A percentile compares a stretch with the other conserved stretches of the same genome.
Conservation (phyloP, 305 asterid genomes). For the Andrographis paniculata region DNA sequence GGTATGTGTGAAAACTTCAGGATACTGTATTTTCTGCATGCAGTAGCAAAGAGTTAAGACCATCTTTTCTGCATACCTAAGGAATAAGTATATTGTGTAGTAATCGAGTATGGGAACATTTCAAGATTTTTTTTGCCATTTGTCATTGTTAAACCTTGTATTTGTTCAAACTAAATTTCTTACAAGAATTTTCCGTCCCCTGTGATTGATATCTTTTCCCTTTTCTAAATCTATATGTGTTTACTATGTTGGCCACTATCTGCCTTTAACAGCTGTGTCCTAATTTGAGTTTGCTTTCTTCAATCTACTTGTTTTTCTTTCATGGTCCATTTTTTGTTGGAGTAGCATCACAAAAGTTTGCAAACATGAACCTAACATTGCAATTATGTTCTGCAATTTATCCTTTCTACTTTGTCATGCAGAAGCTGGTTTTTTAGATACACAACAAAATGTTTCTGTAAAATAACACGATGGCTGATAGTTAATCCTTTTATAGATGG, state of each 20-base stretch:
- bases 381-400: neutral
- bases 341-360: neutral
- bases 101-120: neutral
- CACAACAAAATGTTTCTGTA: neutral
- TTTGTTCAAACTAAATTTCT: neutral
- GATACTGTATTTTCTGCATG: slow-evolving; percentile 25
- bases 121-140: neutral
- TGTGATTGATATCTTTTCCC: neutral
- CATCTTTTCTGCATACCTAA: too few relatives aligned
- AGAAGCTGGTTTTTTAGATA: neutral
- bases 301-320: too few relatives aligned
- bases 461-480: neutral
- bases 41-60: slow-evolving; percentile 21
- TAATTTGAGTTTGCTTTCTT: neutral
- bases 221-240: neutral
- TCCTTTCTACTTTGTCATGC: neutral
- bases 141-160: neutral
- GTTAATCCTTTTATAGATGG: neutral
- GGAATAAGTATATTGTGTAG: slow-evolving; percentile 13
- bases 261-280: neutral
- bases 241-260: neutral
- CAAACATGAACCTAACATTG: neutral
- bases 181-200: neutral
- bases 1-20: slow-evolving; percentile 28
- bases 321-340: neutral